phyloP scores from a whole-genome alignment of 2,329 filamentous ascomycete genomes.

The Sarocladium kiliense region DNA sequence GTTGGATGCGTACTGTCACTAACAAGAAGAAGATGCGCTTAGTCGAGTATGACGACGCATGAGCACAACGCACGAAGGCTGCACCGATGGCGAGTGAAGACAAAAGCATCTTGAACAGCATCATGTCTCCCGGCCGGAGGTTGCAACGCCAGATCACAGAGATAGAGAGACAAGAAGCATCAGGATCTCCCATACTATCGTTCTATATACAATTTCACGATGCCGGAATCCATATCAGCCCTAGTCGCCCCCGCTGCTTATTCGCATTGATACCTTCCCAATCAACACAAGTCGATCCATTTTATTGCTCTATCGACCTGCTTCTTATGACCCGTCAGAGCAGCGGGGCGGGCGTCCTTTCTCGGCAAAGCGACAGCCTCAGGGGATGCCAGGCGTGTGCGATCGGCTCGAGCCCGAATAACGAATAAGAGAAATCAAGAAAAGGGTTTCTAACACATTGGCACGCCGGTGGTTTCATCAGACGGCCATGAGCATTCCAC shows the following conservation, averaged over 20 bases:
- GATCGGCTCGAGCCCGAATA: too few relatives aligned
- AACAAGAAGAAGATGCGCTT: conserved; percentile 1
- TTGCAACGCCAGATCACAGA: too few relatives aligned
- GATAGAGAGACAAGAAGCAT: too few relatives aligned
- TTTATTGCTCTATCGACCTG: not conserved
- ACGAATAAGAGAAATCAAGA: too few relatives aligned
- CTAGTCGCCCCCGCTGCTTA: not conserved
- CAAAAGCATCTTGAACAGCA: not conserved
- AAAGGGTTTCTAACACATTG: too few relatives aligned
- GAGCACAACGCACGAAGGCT: not conserved
- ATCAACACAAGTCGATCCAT: not conserved
- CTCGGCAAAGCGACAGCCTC: too few relatives aligned
- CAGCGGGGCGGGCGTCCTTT: not conserved
- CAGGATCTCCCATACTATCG: too few relatives aligned
- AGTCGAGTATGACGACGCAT: not conserved
- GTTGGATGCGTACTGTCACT: not conserved
- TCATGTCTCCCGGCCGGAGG: too few relatives aligned
- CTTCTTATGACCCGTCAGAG: not conserved
- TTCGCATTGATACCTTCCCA: not conserved
- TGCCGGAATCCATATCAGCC: not conserved
- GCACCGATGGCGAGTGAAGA: not conserved
- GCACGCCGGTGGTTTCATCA: too few relatives aligned
- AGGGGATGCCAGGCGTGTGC: too few relatives aligned
- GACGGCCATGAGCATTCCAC: too few relatives aligned
- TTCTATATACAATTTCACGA: too few relatives aligned